Evolutionary conservation across 108 stramenopile genomes (phyloP).

Genomic region (Discostella stelligeroides): DNA sequence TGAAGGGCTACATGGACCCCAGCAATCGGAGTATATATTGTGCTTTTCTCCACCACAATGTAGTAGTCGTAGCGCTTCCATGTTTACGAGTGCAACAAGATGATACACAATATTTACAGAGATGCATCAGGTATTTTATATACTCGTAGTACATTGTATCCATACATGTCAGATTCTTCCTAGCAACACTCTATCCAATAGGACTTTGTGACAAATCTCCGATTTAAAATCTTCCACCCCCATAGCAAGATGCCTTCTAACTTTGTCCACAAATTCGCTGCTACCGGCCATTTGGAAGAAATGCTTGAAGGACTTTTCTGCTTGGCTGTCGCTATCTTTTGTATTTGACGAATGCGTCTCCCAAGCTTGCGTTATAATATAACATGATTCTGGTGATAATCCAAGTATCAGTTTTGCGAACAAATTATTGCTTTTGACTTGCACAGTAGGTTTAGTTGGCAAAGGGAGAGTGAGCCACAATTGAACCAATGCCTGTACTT

Average conservation of each 20-base stretch:
- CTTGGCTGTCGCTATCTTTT: not conserved
- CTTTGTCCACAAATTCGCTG: not conserved
- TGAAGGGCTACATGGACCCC: no score
- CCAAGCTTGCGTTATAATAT: slow-evolving; percentile 36
- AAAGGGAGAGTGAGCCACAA: slow-evolving; percentile 17
- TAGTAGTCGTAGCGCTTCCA: no score
- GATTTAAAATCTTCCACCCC: no score
- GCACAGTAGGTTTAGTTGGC: not conserved
- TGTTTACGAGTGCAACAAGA: no score
- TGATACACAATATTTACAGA: no score
- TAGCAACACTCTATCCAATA: no score
- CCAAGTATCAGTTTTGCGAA: slow-evolving; percentile 17
- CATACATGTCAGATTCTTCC: no score
- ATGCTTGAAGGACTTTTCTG: slow-evolving; percentile 21
- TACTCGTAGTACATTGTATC: no score
- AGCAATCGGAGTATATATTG: no score
- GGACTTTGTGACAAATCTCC: no score
- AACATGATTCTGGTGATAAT: slow-evolving; percentile 32
- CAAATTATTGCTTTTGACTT: not conserved
- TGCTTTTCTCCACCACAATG: no score
- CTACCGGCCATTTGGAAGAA: slow-evolving; percentile 19
- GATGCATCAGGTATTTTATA: no score
- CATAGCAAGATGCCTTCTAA: not conserved
- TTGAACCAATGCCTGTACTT: slow-evolving; percentile 17
- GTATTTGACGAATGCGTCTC: slow-evolving; percentile 16